These are phyloP conservation scores for Aureobasidium subglaciale DNA, from an alignment of 2,329 filamentous ascomycete genomes.

Conservation along the genomic window DNA sequence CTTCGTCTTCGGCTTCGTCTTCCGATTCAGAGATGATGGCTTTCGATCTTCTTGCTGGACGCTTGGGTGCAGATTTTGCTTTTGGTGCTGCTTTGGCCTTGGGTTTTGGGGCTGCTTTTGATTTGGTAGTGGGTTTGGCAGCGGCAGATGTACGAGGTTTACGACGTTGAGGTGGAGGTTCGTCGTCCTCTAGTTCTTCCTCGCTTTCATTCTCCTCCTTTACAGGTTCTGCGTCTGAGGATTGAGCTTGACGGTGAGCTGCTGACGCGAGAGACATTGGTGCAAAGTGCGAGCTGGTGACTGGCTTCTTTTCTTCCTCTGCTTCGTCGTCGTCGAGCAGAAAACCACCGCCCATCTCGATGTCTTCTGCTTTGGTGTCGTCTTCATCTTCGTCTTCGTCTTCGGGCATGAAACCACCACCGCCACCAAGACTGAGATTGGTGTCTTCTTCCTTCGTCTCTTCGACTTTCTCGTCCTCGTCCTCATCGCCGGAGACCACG, in stretches of 20 bases:
- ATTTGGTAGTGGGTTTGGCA: background rate
- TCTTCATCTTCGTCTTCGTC: slow-evolving; percentile 31
- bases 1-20: background rate
- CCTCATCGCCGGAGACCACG: slow-evolving; percentile 32
- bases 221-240: background rate
- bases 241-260: slow-evolving; percentile 14
- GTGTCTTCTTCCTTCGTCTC: slow-evolving; percentile 21
- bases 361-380: slow-evolving; percentile 17
- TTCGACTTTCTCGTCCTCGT: slow-evolving; percentile 28
- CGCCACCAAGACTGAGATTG: slow-evolving; percentile 26
- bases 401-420: slow-evolving; percentile 32
- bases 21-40: background rate
- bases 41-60: background rate
- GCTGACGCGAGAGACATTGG: slow-evolving; percentile 32
- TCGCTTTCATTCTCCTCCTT: slow-evolving; percentile 16
- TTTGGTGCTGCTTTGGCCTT: slow-evolving; percentile 8
- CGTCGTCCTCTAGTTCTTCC: slow-evolving; percentile 13
- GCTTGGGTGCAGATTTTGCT: slow-evolving; percentile 1
- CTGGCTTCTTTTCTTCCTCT: slow-evolving; percentile 21
- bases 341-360: slow-evolving; percentile 15
- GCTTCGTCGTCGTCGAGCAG: slow-evolving; percentile 21
- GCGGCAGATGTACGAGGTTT: background rate
- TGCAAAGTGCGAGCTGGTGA: slow-evolving; percentile 20
- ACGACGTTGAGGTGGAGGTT: background rate
- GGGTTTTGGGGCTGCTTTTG: slow-evolving; percentile 9